Conservation (phyloP, 192 early-diverging fungal species). For the Dissophora ornata region DNA sequence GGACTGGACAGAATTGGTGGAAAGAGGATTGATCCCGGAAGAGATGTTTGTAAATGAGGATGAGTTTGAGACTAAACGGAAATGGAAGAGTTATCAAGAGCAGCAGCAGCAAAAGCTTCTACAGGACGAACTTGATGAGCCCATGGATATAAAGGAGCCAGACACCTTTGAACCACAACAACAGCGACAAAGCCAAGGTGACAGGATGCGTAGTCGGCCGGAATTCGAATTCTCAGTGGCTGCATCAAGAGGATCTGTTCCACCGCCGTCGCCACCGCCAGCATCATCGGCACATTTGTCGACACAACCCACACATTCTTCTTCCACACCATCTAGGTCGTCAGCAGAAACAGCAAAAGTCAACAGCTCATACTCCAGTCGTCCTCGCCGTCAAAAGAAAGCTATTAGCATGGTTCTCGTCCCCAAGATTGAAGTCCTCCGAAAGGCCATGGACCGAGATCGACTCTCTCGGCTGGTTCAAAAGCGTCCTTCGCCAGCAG, state of each 20-base stretch:
- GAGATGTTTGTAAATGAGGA: conserved; percentile 34
- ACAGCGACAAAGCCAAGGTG: too few relatives aligned
- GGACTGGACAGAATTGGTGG: conserved; percentile 34
- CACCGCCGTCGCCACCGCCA: too few relatives aligned
- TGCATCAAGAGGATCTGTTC: too few relatives aligned
- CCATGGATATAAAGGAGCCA: too few relatives aligned
- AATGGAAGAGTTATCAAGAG: conserved; percentile 14
- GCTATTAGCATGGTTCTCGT: conserved; percentile 33
- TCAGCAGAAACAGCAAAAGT: not conserved
- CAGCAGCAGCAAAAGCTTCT: conserved; percentile 5
- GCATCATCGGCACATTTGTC: too few relatives aligned
- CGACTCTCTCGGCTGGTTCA: conserved; percentile 35
- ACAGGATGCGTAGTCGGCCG: too few relatives aligned
- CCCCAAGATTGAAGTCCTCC: conserved; percentile 32
- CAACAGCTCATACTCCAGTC: not conserved
- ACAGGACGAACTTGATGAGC: too few relatives aligned
- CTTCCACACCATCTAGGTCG: too few relatives aligned
- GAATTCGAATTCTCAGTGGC: too few relatives aligned
- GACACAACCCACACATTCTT: too few relatives aligned
- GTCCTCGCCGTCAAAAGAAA: conserved; percentile 20
- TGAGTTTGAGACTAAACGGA: conserved; percentile 14
- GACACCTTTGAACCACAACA: too few relatives aligned
- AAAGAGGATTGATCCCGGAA: conserved; percentile 32
- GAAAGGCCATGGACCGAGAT: conserved; percentile 29
- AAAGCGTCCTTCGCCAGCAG: conserved; percentile 29